Evolutionary conservation across 257 asterid species (phyloP).

Genomic region (Cynanchum wilfordii): DNA sequence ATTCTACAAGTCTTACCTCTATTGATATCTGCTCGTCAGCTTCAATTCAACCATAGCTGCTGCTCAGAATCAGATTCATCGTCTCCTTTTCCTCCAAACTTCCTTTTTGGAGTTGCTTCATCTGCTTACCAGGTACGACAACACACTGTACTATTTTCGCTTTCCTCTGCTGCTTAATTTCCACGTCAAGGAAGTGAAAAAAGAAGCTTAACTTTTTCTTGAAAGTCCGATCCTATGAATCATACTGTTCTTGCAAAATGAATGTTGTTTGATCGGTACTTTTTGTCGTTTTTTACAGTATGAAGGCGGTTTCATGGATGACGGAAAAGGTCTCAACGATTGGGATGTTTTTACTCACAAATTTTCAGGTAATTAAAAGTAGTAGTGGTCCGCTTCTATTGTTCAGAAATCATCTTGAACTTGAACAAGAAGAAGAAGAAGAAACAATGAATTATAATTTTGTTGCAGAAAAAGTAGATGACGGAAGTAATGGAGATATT

Average conservation of each 20-base stretch:
- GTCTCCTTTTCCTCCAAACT: constrained; percentile 7
- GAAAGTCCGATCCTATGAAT: not conserved
- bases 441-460: not conserved
- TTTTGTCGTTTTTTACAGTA: constrained; percentile 17
- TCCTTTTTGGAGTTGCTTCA: constrained; percentile 15
- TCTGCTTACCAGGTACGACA: constrained; percentile 14
- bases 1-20: not conserved
- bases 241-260: not conserved
- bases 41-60: not conserved
- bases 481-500: constrained; percentile 39
- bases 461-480: constrained; percentile 1
- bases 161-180: too few species aligned
- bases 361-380: constrained; percentile 16
- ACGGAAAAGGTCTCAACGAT: constrained; percentile 11
- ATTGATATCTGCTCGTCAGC: not conserved
- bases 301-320: constrained; percentile 35
- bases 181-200: too few species aligned
- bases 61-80: not conserved
- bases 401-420: not conserved
- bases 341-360: constrained; percentile 43
- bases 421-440: not conserved
- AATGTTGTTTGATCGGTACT: not conserved
- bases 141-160: not conserved
- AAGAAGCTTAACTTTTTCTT: too few species aligned
- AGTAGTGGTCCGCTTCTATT: not conserved